Conservation (phyloP, 306 rosid species). For the Bauhinia variegata region DNA sequence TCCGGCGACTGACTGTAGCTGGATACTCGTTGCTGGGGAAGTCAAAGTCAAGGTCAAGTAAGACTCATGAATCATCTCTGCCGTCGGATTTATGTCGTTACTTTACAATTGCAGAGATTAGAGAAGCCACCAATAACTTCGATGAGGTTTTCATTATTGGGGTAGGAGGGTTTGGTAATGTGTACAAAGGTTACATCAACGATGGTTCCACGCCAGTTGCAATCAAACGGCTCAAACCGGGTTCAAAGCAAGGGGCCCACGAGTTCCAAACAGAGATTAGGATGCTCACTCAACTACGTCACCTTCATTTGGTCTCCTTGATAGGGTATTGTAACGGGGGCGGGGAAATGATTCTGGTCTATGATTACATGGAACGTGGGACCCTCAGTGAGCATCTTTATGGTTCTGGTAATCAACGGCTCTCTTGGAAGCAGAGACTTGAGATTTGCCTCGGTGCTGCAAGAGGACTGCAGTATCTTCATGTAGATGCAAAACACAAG, state of each 20-base stretch:
- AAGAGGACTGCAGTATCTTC: slow-evolving; percentile 60
- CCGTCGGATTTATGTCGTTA: neutral
- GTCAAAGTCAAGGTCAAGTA: slow-evolving; percentile 21
- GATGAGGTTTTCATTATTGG: neutral
- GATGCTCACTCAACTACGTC: slow-evolving; percentile 52
- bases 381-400: slow-evolving; percentile 59
- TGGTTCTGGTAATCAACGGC: slow-evolving; percentile 31
- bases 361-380: slow-evolving; percentile 60
- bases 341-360: slow-evolving; percentile 51
- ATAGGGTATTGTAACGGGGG: slow-evolving; percentile 48
- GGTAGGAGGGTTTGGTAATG: slow-evolving; percentile 33
- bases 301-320: slow-evolving; percentile 46
- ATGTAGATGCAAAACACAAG: slow-evolving; percentile 41
- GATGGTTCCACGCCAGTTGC: slow-evolving; percentile 39
- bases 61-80: slow-evolving; percentile 13
- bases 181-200: slow-evolving; percentile 57
- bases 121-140: slow-evolving; percentile 20
- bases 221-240: slow-evolving; percentile 51
- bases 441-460: slow-evolving; percentile 55
- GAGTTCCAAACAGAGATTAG: slow-evolving; percentile 57
- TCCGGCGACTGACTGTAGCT: neutral
- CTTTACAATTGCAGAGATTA: slow-evolving; percentile 1
- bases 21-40: neutral
- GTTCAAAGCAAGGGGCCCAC: slow-evolving; percentile 45
- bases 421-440: slow-evolving; percentile 53